A percentile compares a stretch with the other conserved stretches of the same genome.
Evolutionary conservation across 1,139 yeast genomes (phyloP).

Genomic region (Suhomyces anneliseae): DNA sequence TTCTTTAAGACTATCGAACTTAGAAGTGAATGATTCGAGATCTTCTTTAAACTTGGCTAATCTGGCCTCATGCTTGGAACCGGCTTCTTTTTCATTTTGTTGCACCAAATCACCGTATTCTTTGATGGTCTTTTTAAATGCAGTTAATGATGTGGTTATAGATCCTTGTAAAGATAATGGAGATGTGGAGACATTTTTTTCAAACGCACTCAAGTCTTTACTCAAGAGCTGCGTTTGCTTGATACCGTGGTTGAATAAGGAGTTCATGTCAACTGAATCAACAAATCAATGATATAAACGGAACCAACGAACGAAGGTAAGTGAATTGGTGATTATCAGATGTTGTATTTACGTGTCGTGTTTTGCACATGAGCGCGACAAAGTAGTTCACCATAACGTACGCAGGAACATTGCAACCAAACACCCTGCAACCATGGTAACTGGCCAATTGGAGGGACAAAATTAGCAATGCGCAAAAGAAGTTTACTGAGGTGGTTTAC

Average conservation of each 20-base stretch:
- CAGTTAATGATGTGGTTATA: slow-evolving; percentile 77
- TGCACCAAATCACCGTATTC: slow-evolving; percentile 70
- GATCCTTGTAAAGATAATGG: slow-evolving; percentile 82
- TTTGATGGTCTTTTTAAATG: slow-evolving; percentile 71
- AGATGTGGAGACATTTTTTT: slow-evolving; percentile 62
- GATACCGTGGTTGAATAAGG: slow-evolving; percentile 84
- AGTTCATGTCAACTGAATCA: slow-evolving; percentile 46
- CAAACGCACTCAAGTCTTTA: slow-evolving; percentile 67
- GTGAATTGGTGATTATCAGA: no score
- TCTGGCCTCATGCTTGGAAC: slow-evolving; percentile 64
- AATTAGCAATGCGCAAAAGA: no score
- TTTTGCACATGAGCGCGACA: no score
- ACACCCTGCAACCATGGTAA: no score
- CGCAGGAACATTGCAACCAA: no score
- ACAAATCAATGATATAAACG: no score
- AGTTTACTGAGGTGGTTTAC: no score
- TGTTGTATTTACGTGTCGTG: no score
- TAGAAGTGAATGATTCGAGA: slow-evolving; percentile 51
- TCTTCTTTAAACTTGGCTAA: slow-evolving; percentile 63
- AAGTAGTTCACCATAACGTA: no score
- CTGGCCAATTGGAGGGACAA: no score
- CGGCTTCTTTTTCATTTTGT: slow-evolving; percentile 58
- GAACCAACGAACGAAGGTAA: no score
- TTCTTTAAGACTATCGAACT: slow-evolving; percentile 62
- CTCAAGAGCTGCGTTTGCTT: slow-evolving; percentile 77